Percentiles rank a stretch among this genome's conserved stretches.
phyloP scores from a whole-genome alignment of 129 eudicot species.

The Oenanthe sinensis region DNA sequence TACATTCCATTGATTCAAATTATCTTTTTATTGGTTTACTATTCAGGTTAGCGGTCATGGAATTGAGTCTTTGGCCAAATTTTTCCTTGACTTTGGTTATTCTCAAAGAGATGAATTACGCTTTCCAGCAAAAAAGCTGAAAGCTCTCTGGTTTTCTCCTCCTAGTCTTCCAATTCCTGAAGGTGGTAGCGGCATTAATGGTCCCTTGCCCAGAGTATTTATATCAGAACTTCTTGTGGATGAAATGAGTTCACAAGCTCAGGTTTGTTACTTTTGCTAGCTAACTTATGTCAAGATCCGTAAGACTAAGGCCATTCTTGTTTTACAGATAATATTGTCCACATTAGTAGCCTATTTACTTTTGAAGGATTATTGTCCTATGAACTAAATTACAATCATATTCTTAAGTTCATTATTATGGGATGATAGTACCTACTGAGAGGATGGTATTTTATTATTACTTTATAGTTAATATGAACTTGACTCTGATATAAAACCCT shows the following conservation, averaged over 20 bases:
- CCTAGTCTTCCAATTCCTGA: conserved; percentile 27
- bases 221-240: conserved; percentile 94
- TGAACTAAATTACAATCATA: not conserved
- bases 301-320: not conserved
- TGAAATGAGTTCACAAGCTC: conserved; percentile 65
- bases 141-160: conserved; percentile 92
- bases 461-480: not conserved
- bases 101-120: conserved; percentile 63
- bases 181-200: conserved; percentile 46
- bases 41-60: conserved; percentile 78
- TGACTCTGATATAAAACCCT: not conserved
- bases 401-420: not conserved
- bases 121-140: conserved; percentile 83
- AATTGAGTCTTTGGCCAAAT: conserved; percentile 61
- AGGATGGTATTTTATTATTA: not conserved
- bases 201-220: conserved; percentile 88
- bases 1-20: not conserved
- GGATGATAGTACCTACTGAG: not conserved
- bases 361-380: not conserved
- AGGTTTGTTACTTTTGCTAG: conserved; percentile 36
- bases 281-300: not conserved
- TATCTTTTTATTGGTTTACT: conserved; percentile 1
- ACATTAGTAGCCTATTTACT: no score
- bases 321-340: no score
- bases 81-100: conserved; percentile 76